Conservation (phyloP, 495 filamentous ascomycete species). For the Aspergillus conjunctus region DNA sequence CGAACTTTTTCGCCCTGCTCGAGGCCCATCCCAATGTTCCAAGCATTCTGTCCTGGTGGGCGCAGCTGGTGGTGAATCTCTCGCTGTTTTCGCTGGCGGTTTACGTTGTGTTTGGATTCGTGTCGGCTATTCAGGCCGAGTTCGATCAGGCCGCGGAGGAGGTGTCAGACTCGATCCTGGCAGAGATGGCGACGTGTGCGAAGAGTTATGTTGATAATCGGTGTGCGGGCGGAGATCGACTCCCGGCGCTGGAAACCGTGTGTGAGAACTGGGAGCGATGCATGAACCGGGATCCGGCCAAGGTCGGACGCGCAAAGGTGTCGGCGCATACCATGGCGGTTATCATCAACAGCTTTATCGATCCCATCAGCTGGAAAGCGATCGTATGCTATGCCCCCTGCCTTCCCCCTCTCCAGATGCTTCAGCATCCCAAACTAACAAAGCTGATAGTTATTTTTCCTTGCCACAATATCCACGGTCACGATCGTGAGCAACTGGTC, state of each 20-base stretch:
- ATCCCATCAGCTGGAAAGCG: conserved; percentile 72
- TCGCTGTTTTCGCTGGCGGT: conserved; percentile 66
- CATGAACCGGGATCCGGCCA: conserved; percentile 74
- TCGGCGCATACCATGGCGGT: conserved; percentile 78
- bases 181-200: conserved; percentile 71
- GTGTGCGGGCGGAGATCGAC: conserved; percentile 61
- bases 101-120: conserved; percentile 70
- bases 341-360: conserved; percentile 73
- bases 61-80: conserved; percentile 78
- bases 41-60: conserved; percentile 80
- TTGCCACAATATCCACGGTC: conserved; percentile 46
- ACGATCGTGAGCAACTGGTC: conserved; percentile 52
- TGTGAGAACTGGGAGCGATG: conserved; percentile 83
- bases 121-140: conserved; percentile 71
- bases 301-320: conserved; percentile 66
- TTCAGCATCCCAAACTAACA: conserved; percentile 20
- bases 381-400: conserved; percentile 53
- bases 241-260: conserved; percentile 70
- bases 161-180: conserved; percentile 62
- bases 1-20: conserved; percentile 64
- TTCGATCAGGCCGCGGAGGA: conserved; percentile 69
- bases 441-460: conserved; percentile 39
- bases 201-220: conserved; percentile 70
- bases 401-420: conserved; percentile 3
- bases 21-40: conserved; percentile 85